Base-by-base conservation (phyloP, 1,284 basidiomycete genomes). In the Naganishia cerealis region DNA sequence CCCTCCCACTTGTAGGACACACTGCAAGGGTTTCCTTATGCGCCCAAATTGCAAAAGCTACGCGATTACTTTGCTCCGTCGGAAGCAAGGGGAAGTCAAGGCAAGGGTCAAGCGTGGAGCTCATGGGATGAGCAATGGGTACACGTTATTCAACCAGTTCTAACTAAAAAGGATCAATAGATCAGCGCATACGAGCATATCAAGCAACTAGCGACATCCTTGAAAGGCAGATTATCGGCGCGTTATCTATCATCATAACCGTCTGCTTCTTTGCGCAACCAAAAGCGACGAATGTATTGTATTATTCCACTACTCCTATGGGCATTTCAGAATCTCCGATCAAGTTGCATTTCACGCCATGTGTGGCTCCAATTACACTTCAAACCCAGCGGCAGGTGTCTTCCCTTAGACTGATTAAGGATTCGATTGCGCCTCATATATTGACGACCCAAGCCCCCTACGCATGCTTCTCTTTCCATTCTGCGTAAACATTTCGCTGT, bases 71-170 rank as follows among this genome's bases (percentile, higher is more conserved):
- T 62, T 57, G 73, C 61, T 61, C 74, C 62, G 66, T 61, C 55
- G 16, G 36, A 50, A n/a, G 29, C 71, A 62, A n/a, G 73, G 68
- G 29, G 75, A 76, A 18, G 76, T 72, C 15, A 77, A 78, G 12
- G 78, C 78, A 29, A 90, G 10, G 39, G 46, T 3, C 56, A 40
- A 10, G 54, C 36, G 6, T 69, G 67, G 90, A 80, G 83, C 29
- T 87, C 86, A 0, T 95, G 92, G 92, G 85, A 88, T 65, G 87
- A 92, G 66, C 92, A 93, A 73, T 95, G 92, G 92, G 84, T n/a
- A n/a, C 52, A 52, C 8, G 48, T 40, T 7, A 46, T 68, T 16
- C 24, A 24, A 26, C 67, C 67, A 38, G 26, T 68, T 18, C 10
- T 68, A 38, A 36, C 24, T 16, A 63, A 63, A 40, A 63, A 63